phyloP scores from a whole-genome alignment of 179 eudicot species.

The Gypsophila paniculata region DNA sequence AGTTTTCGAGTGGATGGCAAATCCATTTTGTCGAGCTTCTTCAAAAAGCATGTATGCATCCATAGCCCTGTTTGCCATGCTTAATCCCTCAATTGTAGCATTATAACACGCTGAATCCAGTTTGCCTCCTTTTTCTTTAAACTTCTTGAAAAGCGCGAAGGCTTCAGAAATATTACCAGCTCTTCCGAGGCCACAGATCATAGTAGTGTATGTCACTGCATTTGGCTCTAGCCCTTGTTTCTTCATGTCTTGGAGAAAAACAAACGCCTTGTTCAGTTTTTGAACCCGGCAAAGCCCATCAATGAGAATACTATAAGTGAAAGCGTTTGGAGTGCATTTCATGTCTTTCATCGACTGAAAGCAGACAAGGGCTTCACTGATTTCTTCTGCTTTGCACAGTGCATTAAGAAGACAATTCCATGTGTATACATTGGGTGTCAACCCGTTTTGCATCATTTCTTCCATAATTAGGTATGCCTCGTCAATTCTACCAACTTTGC shows the following conservation, averaged over 20 bases:
- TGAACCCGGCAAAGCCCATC: slow-evolving; percentile 82
- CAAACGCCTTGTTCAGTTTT: slow-evolving; percentile 94
- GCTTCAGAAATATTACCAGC: slow-evolving; percentile 81
- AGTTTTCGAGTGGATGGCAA: slow-evolving; percentile 63
- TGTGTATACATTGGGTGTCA: slow-evolving; percentile 67
- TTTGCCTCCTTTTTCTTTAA: slow-evolving; percentile 64
- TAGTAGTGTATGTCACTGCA: slow-evolving; percentile 66
- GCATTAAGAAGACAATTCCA: slow-evolving; percentile 93
- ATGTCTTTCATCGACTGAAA: slow-evolving; percentile 84
- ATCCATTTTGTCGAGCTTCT: slow-evolving; percentile 76
- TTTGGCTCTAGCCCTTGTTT: slow-evolving; percentile 72
- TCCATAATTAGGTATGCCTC: slow-evolving; percentile 93
- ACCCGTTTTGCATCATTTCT: slow-evolving; percentile 82
- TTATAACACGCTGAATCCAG: slow-evolving; percentile 88
- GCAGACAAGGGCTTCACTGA: slow-evolving; percentile 85
- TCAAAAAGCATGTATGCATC: slow-evolving; percentile 76
- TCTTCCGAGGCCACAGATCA: slow-evolving; percentile 87
- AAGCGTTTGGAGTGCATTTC: slow-evolving; percentile 56
- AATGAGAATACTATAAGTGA: slow-evolving; percentile 75
- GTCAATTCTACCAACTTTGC: slow-evolving; percentile 87
- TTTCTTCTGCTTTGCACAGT: slow-evolving; percentile 80
- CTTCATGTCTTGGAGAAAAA: slow-evolving; percentile 91
- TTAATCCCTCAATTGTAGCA: slow-evolving; percentile 76
- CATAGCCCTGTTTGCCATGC: slow-evolving; percentile 56
- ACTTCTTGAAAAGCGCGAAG: slow-evolving; percentile 61